Conservation (phyloP, 768 basidiomycete species). For the Gloeostereum incarnatum region DNA sequence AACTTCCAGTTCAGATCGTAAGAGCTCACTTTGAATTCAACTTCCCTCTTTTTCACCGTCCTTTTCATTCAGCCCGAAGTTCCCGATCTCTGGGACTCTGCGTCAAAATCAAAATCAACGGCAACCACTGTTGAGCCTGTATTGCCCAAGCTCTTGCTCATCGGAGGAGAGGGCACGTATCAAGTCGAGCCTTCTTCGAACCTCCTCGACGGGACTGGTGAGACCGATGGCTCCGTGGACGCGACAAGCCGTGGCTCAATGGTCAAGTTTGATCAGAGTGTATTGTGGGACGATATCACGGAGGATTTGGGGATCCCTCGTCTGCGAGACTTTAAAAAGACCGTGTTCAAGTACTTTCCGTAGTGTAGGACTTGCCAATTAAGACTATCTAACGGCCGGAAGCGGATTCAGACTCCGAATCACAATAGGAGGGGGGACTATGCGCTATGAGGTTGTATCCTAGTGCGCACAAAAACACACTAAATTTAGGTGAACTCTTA, state of each 20-base stretch:
- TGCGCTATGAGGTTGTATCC: too few species aligned
- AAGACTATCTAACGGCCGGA: too few species aligned
- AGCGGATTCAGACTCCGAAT: too few species aligned
- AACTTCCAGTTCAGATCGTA: slow-evolving; percentile 49
- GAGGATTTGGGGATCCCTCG: slow-evolving; percentile 35
- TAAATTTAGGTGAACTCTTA: too few species aligned
- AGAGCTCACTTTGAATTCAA: slow-evolving; percentile 17
- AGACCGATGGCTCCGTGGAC: slow-evolving; percentile 15
- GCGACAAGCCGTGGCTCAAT: slow-evolving; percentile 2
- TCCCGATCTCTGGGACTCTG: slow-evolving; percentile 35
- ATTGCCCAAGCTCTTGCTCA: slow-evolving; percentile 34
- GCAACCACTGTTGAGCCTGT: slow-evolving; percentile 13
- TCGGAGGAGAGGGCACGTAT: slow-evolving; percentile 28
- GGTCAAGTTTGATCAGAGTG: slow-evolving; percentile 13
- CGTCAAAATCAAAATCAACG: slow-evolving; percentile 10
- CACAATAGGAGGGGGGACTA: too few species aligned
- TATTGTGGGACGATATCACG: slow-evolving; percentile 33
- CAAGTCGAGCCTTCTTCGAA: slow-evolving; percentile 28
- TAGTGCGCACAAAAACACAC: too few species aligned
- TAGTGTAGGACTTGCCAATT: not conserved
- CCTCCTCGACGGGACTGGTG: slow-evolving; percentile 16
- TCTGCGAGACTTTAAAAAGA: slow-evolving; percentile 6
- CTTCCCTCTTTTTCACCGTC: slow-evolving; percentile 6
- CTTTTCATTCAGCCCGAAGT: slow-evolving; percentile 28
- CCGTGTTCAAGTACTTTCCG: slow-evolving; percentile 2